phyloP scores from a whole-genome alignment of 192 early-diverging fungal species.

The Entomortierella beljakovae region DNA sequence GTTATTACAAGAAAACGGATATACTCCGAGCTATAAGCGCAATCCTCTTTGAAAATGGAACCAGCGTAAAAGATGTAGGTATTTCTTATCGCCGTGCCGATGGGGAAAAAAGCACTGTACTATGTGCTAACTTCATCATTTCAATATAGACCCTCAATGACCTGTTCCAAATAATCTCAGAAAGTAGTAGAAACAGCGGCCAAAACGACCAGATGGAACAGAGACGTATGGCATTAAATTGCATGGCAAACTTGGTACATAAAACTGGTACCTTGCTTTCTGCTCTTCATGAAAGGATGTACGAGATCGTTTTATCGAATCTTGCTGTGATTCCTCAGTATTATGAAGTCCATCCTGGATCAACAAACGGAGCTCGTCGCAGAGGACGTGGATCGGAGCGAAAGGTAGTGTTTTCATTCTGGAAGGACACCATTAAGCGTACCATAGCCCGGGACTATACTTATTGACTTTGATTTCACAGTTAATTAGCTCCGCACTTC shows the following conservation, averaged over 20 bases:
- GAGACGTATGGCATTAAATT: conserved; percentile 74
- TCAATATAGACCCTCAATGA: conserved; percentile 39
- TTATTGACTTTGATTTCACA: conserved; percentile 8
- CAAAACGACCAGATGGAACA: conserved; percentile 43
- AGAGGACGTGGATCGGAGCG: conserved; percentile 32
- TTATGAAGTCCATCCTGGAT: conserved; percentile 1
- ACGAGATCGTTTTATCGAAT: conserved; percentile 60
- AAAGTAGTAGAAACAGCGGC: conserved; percentile 15
- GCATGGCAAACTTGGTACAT: conserved; percentile 73
- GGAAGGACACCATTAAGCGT: neutral
- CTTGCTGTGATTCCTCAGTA: conserved; percentile 36
- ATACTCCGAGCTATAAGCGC: conserved; percentile 64
- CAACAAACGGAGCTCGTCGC: conserved; percentile 2
- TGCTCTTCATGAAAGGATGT: conserved; percentile 59
- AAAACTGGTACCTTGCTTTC: conserved; percentile 66
- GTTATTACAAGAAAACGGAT: conserved; percentile 47
- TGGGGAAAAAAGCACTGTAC: neutral
- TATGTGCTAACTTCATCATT: neutral
- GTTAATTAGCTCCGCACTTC: conserved; percentile 64
- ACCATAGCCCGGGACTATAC: no score
- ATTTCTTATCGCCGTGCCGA: neutral
- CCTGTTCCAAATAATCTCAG: conserved; percentile 35
- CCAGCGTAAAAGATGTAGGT: conserved; percentile 54
- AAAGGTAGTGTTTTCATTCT: conserved; percentile 12
- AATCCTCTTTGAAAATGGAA: conserved; percentile 61